Conservation (phyloP, 2,329 filamentous ascomycete genomes). For the Penicillium sp. region DNA sequence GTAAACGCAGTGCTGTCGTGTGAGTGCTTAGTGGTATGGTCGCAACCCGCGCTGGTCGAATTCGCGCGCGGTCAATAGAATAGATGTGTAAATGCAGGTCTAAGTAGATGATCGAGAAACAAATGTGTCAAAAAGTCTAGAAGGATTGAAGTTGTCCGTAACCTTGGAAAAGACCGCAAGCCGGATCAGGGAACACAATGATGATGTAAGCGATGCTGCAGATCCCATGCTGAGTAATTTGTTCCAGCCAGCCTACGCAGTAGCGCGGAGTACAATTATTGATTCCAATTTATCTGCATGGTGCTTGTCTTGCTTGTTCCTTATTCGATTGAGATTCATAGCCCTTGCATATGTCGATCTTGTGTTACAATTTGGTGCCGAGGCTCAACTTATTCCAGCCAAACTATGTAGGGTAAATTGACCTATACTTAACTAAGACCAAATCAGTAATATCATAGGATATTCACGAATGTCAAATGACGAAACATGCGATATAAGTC, state of each 20-base stretch:
- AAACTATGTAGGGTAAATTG: not conserved
- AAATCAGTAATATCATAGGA: too few relatives aligned
- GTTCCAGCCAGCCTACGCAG: not conserved
- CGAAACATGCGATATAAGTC: not conserved
- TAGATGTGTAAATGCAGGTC: not conserved
- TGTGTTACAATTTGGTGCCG: not conserved
- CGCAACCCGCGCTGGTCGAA: not conserved
- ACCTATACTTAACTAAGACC: too few relatives aligned
- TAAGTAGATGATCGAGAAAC: not conserved
- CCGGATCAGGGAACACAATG: conserved; percentile 2
- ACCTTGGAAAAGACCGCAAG: conserved; percentile 1
- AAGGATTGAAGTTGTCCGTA: not conserved
- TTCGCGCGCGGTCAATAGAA: not conserved
- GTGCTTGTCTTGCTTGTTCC: not conserved
- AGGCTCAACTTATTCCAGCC: not conserved
- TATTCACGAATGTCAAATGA: not conserved
- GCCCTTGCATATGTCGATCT: conserved; percentile 3
- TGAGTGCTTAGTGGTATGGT: not conserved
- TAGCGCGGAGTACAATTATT: not conserved
- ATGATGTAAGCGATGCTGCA: conserved; percentile 18
- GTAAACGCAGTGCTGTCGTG: conserved; percentile 6
- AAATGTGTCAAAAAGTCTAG: not conserved
- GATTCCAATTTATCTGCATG: not conserved
- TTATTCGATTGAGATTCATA: not conserved
- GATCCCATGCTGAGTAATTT: conserved; percentile 12